phyloP scores from a whole-genome alignment of 2,329 filamentous ascomycete species.

The Botrytis byssoidea region DNA sequence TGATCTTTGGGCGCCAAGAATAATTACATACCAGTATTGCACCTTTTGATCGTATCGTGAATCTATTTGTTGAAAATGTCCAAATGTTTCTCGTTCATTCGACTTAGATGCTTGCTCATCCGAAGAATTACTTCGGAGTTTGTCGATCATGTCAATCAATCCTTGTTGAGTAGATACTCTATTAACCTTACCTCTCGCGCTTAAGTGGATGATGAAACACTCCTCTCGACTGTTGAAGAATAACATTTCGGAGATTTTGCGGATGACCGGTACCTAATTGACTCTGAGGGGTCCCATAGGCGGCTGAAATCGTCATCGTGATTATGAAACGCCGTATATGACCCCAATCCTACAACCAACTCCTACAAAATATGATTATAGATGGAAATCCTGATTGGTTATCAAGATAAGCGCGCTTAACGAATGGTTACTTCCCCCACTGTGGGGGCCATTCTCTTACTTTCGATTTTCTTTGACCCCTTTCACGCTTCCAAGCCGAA shows the following conservation, averaged over 20 bases:
- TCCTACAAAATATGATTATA: not conserved
- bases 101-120: not conserved
- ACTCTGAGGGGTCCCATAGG: not conserved
- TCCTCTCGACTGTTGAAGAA: conserved; percentile 1
- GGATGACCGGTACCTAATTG: not conserved
- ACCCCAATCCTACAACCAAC: not conserved
- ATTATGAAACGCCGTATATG: not conserved
- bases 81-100: not conserved
- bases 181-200: not conserved
- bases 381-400: too few relatives aligned
- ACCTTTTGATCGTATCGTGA: not conserved
- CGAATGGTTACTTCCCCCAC: not conserved
- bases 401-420: not conserved
- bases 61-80: not conserved
- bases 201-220: not conserved
- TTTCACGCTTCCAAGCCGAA: not conserved
- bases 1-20: not conserved
- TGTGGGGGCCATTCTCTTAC: not conserved
- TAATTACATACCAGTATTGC: not conserved
- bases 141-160: not conserved
- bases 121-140: not conserved
- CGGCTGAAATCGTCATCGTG: not conserved
- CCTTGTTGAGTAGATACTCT: not conserved
- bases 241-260: not conserved
- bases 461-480: not conserved